phyloP scores from a whole-genome alignment of 495 filamentous ascomycete species.

The Lasiosphaeria miniovina region DNA sequence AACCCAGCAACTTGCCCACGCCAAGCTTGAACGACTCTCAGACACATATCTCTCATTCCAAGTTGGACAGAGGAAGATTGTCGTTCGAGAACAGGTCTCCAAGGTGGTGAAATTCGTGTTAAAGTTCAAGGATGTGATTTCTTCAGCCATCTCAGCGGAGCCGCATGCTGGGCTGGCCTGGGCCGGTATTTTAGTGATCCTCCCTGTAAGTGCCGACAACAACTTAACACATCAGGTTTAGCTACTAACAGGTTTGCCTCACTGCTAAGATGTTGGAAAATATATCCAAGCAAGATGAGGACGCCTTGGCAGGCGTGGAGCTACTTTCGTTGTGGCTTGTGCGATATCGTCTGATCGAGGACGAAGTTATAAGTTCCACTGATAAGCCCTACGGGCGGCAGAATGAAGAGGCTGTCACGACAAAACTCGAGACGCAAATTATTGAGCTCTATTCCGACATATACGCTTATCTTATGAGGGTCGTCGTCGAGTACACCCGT shows the following conservation, averaged over 20 bases:
- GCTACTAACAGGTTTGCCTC: no score
- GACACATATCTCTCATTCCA: not conserved
- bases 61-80: not conserved
- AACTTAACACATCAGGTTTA: no score
- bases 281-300: not conserved
- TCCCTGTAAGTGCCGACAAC: not conserved
- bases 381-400: no score
- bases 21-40: not conserved
- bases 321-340: not conserved
- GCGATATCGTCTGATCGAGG: not conserved
- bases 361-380: not conserved
- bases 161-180: not conserved
- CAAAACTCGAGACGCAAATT: no score
- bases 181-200: not conserved
- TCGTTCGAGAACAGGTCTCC: not conserved
- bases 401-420: no score
- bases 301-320: not conserved
- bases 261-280: not conserved
- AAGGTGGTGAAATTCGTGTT: not conserved
- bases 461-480: no score
- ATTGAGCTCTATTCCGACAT: no score
- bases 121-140: not conserved
- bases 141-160: not conserved
- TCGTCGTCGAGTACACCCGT: no score
- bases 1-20: no score